Evolutionary conservation across 2,329 filamentous ascomycete species (phyloP), one percentile per base, ranked within the genome.

Genomic region (Alternaria arbusti): DNA sequence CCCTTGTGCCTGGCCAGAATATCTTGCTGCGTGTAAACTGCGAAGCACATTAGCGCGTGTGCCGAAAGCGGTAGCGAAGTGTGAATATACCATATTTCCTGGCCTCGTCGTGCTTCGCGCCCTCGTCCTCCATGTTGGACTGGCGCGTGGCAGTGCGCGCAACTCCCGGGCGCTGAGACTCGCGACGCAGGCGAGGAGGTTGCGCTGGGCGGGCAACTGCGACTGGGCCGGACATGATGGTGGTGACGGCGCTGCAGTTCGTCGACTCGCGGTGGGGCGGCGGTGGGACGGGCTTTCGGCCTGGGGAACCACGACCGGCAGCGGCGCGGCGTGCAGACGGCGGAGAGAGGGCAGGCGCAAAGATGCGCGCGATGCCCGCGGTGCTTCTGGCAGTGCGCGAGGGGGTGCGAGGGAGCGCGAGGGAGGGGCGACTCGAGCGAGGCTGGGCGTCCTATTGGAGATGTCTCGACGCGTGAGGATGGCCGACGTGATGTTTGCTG

Each of bases 1-100:
- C 86, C 88, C 44, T 84, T 85, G 80, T 91, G 94, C 81, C 94
- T 97, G 72, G 88, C 89, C n/a, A 98, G 84, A 51, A 98, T 93
- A 73, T 96, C 92, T 13, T 86, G 82, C 64, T 90, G 88, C 28
- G 89, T 91, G 77, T 91, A 87, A 46, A 95, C 93, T 94, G 60
- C 23, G 56, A 17, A 9, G 4, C 9, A 10, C 45, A 57, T 70
- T 68, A 68, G 68, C 54, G 51, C 25, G 32, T 32, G 57, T 47
- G 28, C 43, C 10, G 22, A n/a, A 12, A 28, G 40, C 26, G 36
- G 36, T 40, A 40, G 15, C 36, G 36, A 40, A 40, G 28, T 11
- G 20, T 40, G 47, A 22, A 58, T 69, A n/a, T 71, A 78, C 76
- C 74, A 61, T 74, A 78, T 61, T 74, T 77, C 63, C 69, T 74